Evolutionary conservation across 176 grass and related monocot genomes (phyloP).

Genomic region (Carex littledalei): DNA sequence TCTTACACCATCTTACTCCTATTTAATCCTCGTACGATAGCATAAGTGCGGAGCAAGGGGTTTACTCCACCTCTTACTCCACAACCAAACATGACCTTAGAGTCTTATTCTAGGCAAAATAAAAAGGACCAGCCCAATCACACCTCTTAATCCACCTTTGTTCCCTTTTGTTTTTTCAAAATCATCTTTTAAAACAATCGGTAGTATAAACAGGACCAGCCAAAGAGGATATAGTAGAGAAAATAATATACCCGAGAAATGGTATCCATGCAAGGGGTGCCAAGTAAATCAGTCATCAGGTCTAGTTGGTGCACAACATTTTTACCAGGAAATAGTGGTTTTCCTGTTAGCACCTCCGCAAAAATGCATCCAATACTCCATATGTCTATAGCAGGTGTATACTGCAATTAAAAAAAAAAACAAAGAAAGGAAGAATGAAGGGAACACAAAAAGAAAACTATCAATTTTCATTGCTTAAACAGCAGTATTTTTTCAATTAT

Average conservation of each 20-base stretch:
- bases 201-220: not conserved
- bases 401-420: constrained; percentile 58
- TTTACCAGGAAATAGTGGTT: constrained; percentile 98
- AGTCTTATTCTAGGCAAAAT: not conserved
- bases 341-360: constrained; percentile 89
- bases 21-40: no score
- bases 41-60: no score
- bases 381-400: constrained; percentile 97
- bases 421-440: not conserved
- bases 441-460: not conserved
- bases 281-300: constrained; percentile 96
- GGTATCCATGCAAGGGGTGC: constrained; percentile 86
- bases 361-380: constrained; percentile 99
- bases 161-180: not conserved
- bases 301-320: constrained; percentile 99
- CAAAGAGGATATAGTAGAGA: not conserved
- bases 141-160: not conserved
- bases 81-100: not conserved
- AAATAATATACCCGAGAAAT: constrained; percentile 76
- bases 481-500: not conserved
- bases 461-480: not conserved
- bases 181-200: not conserved
- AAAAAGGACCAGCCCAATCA: not conserved
- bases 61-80: no score
- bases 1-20: no score